Base-by-base conservation (phyloP, 306 rosid genomes). In the Vigna reflexopilosa region DNA sequence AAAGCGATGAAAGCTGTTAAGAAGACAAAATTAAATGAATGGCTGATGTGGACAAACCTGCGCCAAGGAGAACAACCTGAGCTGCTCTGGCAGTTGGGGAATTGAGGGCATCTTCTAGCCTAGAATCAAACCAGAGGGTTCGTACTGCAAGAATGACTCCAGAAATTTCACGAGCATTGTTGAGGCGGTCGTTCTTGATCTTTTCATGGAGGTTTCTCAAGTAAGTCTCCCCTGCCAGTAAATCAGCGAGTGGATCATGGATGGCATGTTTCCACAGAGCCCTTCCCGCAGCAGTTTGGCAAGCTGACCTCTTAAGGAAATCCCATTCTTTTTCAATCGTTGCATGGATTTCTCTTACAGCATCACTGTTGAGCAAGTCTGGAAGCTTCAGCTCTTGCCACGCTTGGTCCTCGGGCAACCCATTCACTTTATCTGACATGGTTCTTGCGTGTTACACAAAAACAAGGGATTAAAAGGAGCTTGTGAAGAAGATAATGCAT, bases 201-300 rank as follows among this genome's bases (percentile, higher is more conserved):
- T 96, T 93, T 80, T 96, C 99, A 73, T 93, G 92, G 38, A 96
- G 82, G 84, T 56, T 93, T 85, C 83, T 89, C 81, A 91, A 74
- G 87, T 89, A 87, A 30, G 87, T 80, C 91, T 93, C 98, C 40
- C 98, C 98, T 6, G 97, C 97, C 2, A 95, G 90, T 32, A 95
- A 81, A 57, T 77, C 89, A 70, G 98, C 99, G 0, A 93, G 80
- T 6, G 97, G 96, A 75, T 95, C 98, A 78, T 87, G 86, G 80
- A 87, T 86, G 58, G 89, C 91, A 52, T 96, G 99, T 77, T 84
- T 96, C 99, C 97, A 96, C 75, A 93, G 87, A 50, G 99, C 98
- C 88, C 99, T 91, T 59, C 96, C 98, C 0, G 98, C 99, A 48
- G 98, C 99, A 7, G 92, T 93, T 80, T 91, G 99, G 77, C 99